Evolutionary conservation across 805 yeast genomes (phyloP), one percentile per base, ranked within the genome.

Genomic region (Yarrowia deformans): DNA sequence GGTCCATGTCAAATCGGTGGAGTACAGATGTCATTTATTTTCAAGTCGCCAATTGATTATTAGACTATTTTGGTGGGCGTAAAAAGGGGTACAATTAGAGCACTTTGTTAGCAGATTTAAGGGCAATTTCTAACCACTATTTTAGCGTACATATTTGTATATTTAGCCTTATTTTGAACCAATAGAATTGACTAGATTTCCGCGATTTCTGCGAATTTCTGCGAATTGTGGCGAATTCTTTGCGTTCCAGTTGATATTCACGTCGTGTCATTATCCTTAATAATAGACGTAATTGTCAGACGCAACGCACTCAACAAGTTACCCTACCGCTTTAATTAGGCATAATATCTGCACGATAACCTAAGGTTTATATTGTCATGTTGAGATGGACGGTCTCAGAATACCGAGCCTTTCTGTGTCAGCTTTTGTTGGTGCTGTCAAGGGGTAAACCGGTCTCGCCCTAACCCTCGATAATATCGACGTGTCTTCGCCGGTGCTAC

Each of bases 321-420:
- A 54, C 60, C 60, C 60, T 37, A 23, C 60, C 60, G 18, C 60
- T 35, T 54, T 54, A 54, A 54, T 54, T 54, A 54, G 45, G 60
- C 60, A 39, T 54, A 54, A 39, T 37, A 54, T 54, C 39, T 54
- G 60, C 60, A 54, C 60, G 60, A 54, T 54, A 54, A 54, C 45
- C 45, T 12, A 52, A 35, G 29, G 32, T 52, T 52, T 13, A 12
- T 23, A n/a, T 43, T 1, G 10, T 43, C 23, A 40, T 39, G 40
- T 13, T 39, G 16, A 39, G 40, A 10, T 39, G 14, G 9, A 8
- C 12, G 40, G 45, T 40, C 9, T 8, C n/a, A 39, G 16, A 16
- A 16, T 14, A 18, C 18, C n/a, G 18, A 40, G 45, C 29, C 29
- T 23, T 23, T 23, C 29, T 23, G 29, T 23, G 29, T 23, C 29